phyloP scores from a whole-genome alignment of 2,329 filamentous ascomycete species.

The Bipolaris bicolor region DNA sequence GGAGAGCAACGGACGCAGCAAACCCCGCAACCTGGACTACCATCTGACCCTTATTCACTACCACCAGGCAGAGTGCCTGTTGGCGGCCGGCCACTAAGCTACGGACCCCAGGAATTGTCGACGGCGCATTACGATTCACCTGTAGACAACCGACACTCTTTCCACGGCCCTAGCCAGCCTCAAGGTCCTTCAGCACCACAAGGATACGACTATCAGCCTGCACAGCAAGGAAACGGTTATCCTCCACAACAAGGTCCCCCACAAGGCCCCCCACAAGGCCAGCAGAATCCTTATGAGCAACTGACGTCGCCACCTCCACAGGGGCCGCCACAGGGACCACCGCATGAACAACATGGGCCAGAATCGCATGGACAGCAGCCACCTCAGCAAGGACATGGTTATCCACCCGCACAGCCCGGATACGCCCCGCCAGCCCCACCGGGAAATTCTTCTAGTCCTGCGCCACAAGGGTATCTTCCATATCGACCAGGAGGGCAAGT shows the following conservation, averaged over 20 bases:
- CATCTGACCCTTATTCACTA: slow-evolving; percentile 48
- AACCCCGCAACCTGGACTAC: slow-evolving; percentile 37
- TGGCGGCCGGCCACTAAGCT: slow-evolving; percentile 46
- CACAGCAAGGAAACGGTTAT: slow-evolving; percentile 29
- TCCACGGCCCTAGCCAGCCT: slow-evolving; percentile 33
- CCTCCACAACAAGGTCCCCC: slow-evolving; percentile 33
- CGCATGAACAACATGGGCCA: slow-evolving; percentile 34
- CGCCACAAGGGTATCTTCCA: slow-evolving; percentile 39
- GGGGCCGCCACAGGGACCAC: slow-evolving; percentile 24
- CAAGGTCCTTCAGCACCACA: slow-evolving; percentile 37
- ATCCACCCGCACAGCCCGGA: slow-evolving; percentile 41
- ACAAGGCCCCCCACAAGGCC: slow-evolving; percentile 23
- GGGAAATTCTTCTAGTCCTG: slow-evolving; percentile 29
- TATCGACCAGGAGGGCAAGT: slow-evolving; percentile 45
- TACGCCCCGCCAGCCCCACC: slow-evolving; percentile 44
- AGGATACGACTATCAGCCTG: slow-evolving; percentile 36
- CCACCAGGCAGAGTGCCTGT: slow-evolving; percentile 45
- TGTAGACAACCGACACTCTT: slow-evolving; percentile 53
- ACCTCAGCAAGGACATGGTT: slow-evolving; percentile 36
- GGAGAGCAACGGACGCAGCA: slow-evolving; percentile 38
- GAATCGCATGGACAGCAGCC: slow-evolving; percentile 40
- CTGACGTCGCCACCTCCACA: slow-evolving; percentile 37
- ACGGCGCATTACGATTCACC: slow-evolving; percentile 56
- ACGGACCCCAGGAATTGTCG: slow-evolving; percentile 55
- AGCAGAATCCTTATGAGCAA: slow-evolving; percentile 38